Base-by-base conservation (phyloP, 768 basidiomycete species). In the Lactarius tabidus region DNA sequence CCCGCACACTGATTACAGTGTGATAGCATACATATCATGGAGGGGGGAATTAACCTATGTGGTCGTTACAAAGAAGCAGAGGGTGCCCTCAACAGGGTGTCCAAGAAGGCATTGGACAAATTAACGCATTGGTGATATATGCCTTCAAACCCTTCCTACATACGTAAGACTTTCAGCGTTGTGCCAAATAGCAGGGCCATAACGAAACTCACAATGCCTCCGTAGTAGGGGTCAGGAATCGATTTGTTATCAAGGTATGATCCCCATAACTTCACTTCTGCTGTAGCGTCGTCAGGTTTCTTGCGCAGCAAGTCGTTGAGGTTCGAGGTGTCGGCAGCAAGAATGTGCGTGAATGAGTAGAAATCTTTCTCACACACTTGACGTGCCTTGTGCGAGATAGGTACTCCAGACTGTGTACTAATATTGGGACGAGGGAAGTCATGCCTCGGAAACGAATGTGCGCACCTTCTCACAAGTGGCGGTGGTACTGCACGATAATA, bases 191-290 rank as follows among this genome's bases (percentile, higher is more conserved):
- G 33, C 33, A 33, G 20, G 31, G 57, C 51, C 5, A 41, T 65
- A 15, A 45, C 59, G 23, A 23, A n/a, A 75, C 84, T 72, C 73
- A 88, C 86, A 35, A 79, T 77, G 38, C 84, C 84, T 15, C 87
- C 90, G 67, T 91, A 94, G 74, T 94, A 96, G 6, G 95, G 95
- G 74, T 96, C 95, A 14, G 81, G 79, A 67, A 97, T 93, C 20
- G 86, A 80, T 71, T 82, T 82, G 55, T 79, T 78, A 72, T 90
- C 89, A 6, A 86, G 75, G 72, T 88, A 92, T 6, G 89, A 88
- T 20, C 91, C 91, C 86, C 89, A 95, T n/a, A 95, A 80, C 8
- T 81, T 80, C 35, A 94, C 81, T 57, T 81, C 79, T 0, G 91
- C 89, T 4, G 85, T 87, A 20, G 83, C 75, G 67, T 83, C 70